Conservation (phyloP, 2,329 filamentous ascomycete species). For the Blumeriella jaapii region DNA sequence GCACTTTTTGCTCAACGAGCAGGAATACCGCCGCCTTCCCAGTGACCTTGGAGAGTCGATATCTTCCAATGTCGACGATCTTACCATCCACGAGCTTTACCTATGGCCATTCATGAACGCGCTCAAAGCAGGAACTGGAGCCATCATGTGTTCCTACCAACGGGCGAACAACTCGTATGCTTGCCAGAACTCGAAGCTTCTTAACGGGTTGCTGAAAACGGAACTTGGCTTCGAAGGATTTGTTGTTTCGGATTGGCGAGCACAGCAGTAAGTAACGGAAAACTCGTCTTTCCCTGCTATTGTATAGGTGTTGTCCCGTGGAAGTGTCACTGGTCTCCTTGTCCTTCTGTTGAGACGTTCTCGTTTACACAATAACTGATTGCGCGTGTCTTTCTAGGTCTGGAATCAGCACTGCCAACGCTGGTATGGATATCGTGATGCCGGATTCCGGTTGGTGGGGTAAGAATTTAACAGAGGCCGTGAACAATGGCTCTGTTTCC, state of each 20-base stretch:
- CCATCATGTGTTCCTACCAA: constrained; percentile 75
- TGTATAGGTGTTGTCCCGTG: too few species aligned
- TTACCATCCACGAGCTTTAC: constrained; percentile 66
- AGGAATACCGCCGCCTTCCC: constrained; percentile 36
- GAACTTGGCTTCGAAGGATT: constrained; percentile 80
- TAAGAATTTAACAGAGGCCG: constrained; percentile 6
- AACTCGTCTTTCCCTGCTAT: not conserved
- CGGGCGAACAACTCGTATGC: constrained; percentile 57
- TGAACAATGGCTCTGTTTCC: constrained; percentile 33
- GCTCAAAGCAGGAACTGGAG: constrained; percentile 63
- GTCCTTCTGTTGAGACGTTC: too few species aligned
- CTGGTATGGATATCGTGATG: too few species aligned
- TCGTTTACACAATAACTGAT: too few species aligned
- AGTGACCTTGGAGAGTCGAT: too few species aligned
- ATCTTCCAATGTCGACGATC: constrained; percentile 63
- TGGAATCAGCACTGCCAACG: too few species aligned
- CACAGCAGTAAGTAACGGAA: not conserved
- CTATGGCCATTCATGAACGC: constrained; percentile 80
- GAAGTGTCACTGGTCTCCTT: too few species aligned
- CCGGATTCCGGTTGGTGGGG: too few species aligned
- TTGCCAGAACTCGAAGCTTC: constrained; percentile 63
- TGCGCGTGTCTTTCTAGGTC: too few species aligned
- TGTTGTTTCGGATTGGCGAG: constrained; percentile 31
- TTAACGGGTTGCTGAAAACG: constrained; percentile 73
- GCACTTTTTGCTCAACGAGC: constrained; percentile 62